Conservation (phyloP, 1,284 basidiomycete species). For the Papiliotrema nemorosa region DNA sequence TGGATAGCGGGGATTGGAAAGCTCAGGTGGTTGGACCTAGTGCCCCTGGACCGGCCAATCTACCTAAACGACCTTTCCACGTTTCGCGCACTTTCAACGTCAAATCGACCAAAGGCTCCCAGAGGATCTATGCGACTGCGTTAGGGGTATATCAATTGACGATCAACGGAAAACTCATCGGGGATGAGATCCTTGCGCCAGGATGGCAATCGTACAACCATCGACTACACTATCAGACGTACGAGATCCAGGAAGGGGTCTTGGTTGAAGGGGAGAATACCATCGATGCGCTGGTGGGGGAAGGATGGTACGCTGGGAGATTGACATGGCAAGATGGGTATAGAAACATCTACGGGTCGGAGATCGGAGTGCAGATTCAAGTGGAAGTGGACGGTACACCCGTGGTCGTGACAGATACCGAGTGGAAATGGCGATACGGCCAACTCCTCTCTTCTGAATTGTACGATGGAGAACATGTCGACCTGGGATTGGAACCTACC, state of each 20-base stretch:
- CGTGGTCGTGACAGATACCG: slow-evolving; percentile 9
- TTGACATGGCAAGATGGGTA: slow-evolving; percentile 17
- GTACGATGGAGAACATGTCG: slow-evolving; percentile 33
- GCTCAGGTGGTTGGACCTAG: slow-evolving; percentile 9
- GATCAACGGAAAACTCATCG: slow-evolving; percentile 30
- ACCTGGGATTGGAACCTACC: slow-evolving; percentile 2
- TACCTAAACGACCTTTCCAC: slow-evolving; percentile 22
- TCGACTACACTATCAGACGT: slow-evolving; percentile 33
- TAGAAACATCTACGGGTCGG: slow-evolving; percentile 24
- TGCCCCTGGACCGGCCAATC: slow-evolving; percentile 3
- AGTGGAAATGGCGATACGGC: slow-evolving; percentile 33
- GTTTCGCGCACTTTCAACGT: slow-evolving; percentile 9
- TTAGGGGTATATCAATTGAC: slow-evolving; percentile 31
- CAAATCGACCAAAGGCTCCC: background rate
- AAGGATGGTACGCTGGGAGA: slow-evolving; percentile 34
- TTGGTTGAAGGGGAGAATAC: slow-evolving; percentile 21
- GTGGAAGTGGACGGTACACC: slow-evolving; percentile 20
- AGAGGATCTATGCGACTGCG: slow-evolving; percentile 33
- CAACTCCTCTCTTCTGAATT: slow-evolving; percentile 27
- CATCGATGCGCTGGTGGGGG: slow-evolving; percentile 27
- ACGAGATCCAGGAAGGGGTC: slow-evolving; percentile 15
- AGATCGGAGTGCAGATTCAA: slow-evolving; percentile 18
- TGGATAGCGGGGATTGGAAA: slow-evolving; percentile 26
- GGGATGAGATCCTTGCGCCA: slow-evolving; percentile 32
- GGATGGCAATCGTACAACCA: slow-evolving; percentile 40